Evolutionary conservation across 2,329 filamentous ascomycete species (phyloP).

Genomic region (Daldinia sp.): DNA sequence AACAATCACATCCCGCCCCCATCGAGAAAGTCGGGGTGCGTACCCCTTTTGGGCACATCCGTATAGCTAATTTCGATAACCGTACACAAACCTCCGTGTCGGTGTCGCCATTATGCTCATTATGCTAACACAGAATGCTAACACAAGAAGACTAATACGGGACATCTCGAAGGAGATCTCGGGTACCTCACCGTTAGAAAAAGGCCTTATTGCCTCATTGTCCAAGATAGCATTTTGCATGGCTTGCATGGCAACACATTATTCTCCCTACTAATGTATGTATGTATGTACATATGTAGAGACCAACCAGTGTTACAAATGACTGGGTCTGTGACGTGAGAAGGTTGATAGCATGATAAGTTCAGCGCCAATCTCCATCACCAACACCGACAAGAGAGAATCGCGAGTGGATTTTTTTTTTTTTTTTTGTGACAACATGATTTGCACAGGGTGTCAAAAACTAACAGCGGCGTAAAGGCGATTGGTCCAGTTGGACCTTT

Average conservation of each 20-base stretch:
- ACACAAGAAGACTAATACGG: not conserved
- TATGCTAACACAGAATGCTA: not conserved
- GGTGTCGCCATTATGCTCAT: slow-evolving; percentile 3
- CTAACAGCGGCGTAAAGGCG: slow-evolving; percentile 28
- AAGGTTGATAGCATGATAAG: slow-evolving; percentile 9
- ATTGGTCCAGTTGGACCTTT: slow-evolving; percentile 31
- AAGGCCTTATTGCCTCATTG: slow-evolving; percentile 2
- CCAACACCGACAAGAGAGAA: slow-evolving; percentile 5
- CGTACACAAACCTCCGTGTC: slow-evolving; percentile 10
- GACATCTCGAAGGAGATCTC: too few species aligned
- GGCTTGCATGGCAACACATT: not conserved
- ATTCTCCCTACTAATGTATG: not conserved
- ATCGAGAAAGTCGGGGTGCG: slow-evolving; percentile 26
- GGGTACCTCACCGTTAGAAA: too few species aligned
- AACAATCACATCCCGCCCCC: slow-evolving; percentile 29
- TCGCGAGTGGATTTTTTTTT: slow-evolving; percentile 8
- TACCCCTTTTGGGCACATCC: slow-evolving; percentile 33
- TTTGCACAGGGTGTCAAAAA: slow-evolving; percentile 8
- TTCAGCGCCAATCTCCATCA: slow-evolving; percentile 9
- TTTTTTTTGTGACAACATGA: too few species aligned
- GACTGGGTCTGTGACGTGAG: slow-evolving; percentile 11
- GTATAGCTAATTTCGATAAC: slow-evolving; percentile 28
- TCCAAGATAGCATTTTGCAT: not conserved
- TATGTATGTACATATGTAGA: not conserved
- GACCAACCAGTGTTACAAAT: slow-evolving; percentile 16